phyloP scores from a whole-genome alignment of 768 basidiomycete genomes.

The Obba rivulosa region DNA sequence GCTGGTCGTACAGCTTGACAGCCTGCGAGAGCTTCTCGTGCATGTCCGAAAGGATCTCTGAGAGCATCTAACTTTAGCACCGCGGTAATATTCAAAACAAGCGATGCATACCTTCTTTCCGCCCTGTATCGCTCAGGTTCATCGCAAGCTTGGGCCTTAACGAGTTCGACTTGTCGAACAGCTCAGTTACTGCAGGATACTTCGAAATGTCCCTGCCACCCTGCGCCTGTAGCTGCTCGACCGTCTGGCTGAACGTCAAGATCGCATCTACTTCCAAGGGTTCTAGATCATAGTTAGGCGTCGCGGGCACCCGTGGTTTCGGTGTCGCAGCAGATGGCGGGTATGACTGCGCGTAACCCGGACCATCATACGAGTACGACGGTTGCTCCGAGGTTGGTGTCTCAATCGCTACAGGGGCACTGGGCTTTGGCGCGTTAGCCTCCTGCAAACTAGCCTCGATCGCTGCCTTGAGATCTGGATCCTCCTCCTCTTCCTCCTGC shows the following conservation, averaged over 20 bases:
- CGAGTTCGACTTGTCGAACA: slow-evolving; percentile 78
- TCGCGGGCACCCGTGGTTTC: slow-evolving; percentile 42
- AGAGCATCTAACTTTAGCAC: slow-evolving; percentile 1
- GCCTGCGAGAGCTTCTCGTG: slow-evolving; percentile 90
- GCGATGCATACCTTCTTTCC: slow-evolving; percentile 72
- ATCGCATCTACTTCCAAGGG: slow-evolving; percentile 82
- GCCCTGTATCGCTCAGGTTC: slow-evolving; percentile 76
- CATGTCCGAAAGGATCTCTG: slow-evolving; percentile 90
- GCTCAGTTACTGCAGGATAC: slow-evolving; percentile 78
- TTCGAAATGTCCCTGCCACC: slow-evolving; percentile 73
- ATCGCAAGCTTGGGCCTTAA: slow-evolving; percentile 78
- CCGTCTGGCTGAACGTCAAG: slow-evolving; percentile 84
- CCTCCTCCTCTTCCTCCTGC: slow-evolving; percentile 68
- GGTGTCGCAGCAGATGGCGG: slow-evolving; percentile 34
- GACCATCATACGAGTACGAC: slow-evolving; percentile 22
- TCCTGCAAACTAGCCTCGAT: slow-evolving; percentile 96
- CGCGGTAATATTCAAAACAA: neutral
- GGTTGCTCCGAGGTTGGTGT: slow-evolving; percentile 44
- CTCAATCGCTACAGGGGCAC: slow-evolving; percentile 64
- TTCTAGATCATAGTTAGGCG: slow-evolving; percentile 77
- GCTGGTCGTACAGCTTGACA: slow-evolving; percentile 84
- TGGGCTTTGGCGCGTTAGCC: slow-evolving; percentile 68
- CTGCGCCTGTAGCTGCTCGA: slow-evolving; percentile 77
- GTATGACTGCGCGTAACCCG: slow-evolving; percentile 41
- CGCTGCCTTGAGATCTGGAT: slow-evolving; percentile 87